Conservation (phyloP, 2,329 filamentous ascomycete species). For the Trichoderma hamatum region DNA sequence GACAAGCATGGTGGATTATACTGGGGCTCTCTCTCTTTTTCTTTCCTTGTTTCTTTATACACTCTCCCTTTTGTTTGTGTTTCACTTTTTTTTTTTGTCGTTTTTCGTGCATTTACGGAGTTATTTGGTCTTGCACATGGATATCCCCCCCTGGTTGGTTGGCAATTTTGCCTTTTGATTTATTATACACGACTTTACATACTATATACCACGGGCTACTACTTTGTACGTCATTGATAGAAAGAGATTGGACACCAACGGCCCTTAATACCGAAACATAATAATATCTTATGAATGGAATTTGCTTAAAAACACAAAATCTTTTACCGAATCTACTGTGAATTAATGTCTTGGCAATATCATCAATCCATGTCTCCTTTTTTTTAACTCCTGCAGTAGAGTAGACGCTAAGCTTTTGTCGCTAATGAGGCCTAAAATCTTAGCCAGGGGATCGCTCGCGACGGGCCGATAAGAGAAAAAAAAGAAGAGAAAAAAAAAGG, state of each 20-base stretch:
- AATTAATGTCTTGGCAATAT: background rate
- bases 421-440: background rate
- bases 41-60: background rate
- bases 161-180: background rate
- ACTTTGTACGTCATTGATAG: background rate
- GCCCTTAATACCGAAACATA: background rate
- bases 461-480: constrained; percentile 3
- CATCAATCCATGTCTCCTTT: background rate
- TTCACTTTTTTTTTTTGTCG: background rate
- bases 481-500: background rate
- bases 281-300: background rate
- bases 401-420: background rate
- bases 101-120: constrained; percentile 2
- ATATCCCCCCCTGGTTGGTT: constrained; percentile 8
- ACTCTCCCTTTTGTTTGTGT: background rate
- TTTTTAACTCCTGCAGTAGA: background rate
- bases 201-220: constrained; percentile 9
- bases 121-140: background rate
- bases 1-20: constrained; percentile 21
- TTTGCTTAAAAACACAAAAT: background rate
- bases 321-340: background rate
- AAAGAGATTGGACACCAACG: background rate
- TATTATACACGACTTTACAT: background rate
- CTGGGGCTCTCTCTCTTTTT: constrained; percentile 6
- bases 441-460: background rate